These are phyloP conservation scores for Cornus florida DNA, from an alignment of 148 eudicot species.

Conservation along the genomic window DNA sequence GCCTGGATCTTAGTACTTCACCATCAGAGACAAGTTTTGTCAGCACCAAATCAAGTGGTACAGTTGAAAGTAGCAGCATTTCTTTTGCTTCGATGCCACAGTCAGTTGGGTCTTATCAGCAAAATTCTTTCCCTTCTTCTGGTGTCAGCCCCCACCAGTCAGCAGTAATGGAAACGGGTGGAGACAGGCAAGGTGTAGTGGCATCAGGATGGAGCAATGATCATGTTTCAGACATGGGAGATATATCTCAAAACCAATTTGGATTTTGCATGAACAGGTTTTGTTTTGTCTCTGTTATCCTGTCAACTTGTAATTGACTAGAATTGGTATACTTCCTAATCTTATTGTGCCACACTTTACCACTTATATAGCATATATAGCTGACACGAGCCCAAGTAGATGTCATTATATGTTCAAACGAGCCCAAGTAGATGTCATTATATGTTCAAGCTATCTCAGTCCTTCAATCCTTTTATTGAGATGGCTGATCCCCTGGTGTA, in stretches of 20 bases:
- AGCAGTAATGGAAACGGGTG: constrained; percentile 44
- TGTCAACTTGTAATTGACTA: too few species aligned
- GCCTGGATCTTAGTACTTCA: constrained; percentile 40
- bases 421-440: background rate
- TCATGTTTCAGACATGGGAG: constrained; percentile 35
- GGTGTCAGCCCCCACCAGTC: constrained; percentile 62
- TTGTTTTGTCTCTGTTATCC: constrained; percentile 6
- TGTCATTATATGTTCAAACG: background rate
- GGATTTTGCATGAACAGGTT: constrained; percentile 66
- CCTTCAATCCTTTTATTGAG: too few species aligned
- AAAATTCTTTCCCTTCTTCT: constrained; percentile 37
- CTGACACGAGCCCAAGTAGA: background rate
- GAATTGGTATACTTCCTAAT: background rate
- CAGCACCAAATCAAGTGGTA: constrained; percentile 62
- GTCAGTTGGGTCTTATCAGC: constrained; percentile 44
- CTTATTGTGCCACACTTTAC: background rate
- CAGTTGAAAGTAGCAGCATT: constrained; percentile 59
- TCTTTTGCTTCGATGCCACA: constrained; percentile 61
- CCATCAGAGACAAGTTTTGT: constrained; percentile 56
- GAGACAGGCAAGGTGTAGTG: constrained; percentile 39
- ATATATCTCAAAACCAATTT: constrained; percentile 39
- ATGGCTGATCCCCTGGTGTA: too few species aligned
- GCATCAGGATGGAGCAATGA: constrained; percentile 40
- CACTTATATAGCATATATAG: too few species aligned
- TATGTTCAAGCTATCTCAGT: too few species aligned